Evolutionary conservation across 2,329 filamentous ascomycete species (phyloP), one percentile per base, ranked within the genome.

Genomic region (Exophiala oligosperma): DNA sequence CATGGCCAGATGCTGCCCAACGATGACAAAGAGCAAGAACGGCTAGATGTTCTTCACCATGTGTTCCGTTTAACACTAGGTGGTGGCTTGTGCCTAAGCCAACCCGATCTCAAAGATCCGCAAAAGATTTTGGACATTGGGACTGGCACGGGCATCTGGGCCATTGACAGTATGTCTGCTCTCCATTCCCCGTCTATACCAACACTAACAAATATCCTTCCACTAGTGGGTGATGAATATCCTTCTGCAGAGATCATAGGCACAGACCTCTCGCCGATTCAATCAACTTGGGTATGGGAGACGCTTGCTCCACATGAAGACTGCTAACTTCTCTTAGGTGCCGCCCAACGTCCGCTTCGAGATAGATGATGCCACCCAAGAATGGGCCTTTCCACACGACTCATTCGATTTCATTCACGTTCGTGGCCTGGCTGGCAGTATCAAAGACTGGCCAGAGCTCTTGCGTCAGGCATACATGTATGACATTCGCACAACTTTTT

Each of bases 181-280:
- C 40, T 43, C 21, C 8, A 9, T 43, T 5, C 12, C 40, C 3
- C 49, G 21, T 9, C 8, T 6, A 11, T 35, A 35, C 32, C 32
- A 35, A 35, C 32, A 35, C 32, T 11, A 9, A 11, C 32, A 9
- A 35, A 5, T 11, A 35, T 37, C 17, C 17, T 38, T 14, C 11
- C 24, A n/a, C 23, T 17, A 52, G 70, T 74, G 57, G 72, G 70
- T 64, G 66, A 63, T 44, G 29, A 52, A 21, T 63, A 64, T 76
- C 70, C 62, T 17, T 35, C 67, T 29, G 55, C 55, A 38, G 28
- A 41, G 51, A 65, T 74, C 23, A 65, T 74, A 21, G 74, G 73
- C 11, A 74, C 69, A 3, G 73, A 75, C 53, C 66, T 76, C 4
- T 70, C 67, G 50, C 72, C 74, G 17, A 76, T 75, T 6, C 75